Base-by-base conservation (phyloP, 1,284 basidiomycete species). In the Boletus semigastroideus region DNA sequence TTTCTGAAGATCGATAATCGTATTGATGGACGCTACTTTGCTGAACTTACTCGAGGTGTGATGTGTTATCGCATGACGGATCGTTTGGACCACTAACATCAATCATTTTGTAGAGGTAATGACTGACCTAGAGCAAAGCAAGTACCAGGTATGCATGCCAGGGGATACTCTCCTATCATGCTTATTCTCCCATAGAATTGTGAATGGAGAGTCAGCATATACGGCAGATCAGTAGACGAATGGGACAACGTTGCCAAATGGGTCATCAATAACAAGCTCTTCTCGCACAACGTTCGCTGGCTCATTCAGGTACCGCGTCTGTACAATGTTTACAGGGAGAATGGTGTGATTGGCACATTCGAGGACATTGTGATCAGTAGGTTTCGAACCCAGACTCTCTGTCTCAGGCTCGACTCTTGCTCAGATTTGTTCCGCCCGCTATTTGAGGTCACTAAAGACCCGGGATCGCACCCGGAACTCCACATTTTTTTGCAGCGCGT, bases 161-260 rank as follows among this genome's bases (percentile, higher is more conserved):
- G 9, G 5, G 7, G 5, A 14, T 42, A 8, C 25, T 28, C 11
- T 46, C 30, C 17, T 16, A 28, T 43, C 38, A 14, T 46, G 51
- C n/a, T 45, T 27, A 46, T 36, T 38, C 33, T 44, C 57, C 57
- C 59, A 56, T 68, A 82, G 91, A 97, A 92, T 71, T 95, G 86
- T 64, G 97, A 99, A 75, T 99, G 97, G 89, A 85, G 97, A 10
- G 81, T 99, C 55, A 96, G 92, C 52, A 93, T 99, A 60, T 99
- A 99, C 63, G 97, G 95, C 9, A 84, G 84, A 43, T 80, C 78
- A 2, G 60, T 69, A 14, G 74, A 86, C 56, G 97, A 99, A 73
- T 99, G 97, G 97, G 97, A 99, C 76, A 98, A 98, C 67, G 78
- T 99, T 6, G 96, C 97, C 8, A 88, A 87, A 75, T 99, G 97